Evolutionary conservation across 192 early-diverging fungal species (phyloP), one percentile per base, ranked within the genome.

Genomic region (Coemansia sp.): DNA sequence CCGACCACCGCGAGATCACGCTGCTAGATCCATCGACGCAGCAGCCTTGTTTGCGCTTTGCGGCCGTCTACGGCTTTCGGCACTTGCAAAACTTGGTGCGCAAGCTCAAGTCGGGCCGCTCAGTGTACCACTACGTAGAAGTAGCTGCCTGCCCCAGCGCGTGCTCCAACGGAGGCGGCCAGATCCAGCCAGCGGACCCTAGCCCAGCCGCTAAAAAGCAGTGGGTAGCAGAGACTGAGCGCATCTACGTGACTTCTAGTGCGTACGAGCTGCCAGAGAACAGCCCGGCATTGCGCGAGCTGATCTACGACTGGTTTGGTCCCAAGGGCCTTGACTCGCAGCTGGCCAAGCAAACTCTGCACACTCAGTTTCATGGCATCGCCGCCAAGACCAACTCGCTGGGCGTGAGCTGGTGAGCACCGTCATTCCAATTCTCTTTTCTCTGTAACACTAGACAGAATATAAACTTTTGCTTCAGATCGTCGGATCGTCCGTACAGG

Each of bases 11-110:
- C 32, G 92, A 93, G 65, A 68, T 88, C 56, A 82, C 82, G 22
- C 67, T 88, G 53, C 41, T 80, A 52, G 60, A 76, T 22, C 80
- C 85, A 15, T 40, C 56, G 4, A 76, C 84, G 7, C 58, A 73
- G 1, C 74, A 84, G 63, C 81, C 85, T 1, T 58, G 83, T 10
- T 82, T 99, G 26, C 76, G 79, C 60, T 98, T 99, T 83, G 93
- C 90, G 6, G 74, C 87, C 0, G 89, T 90, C 1, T 97, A 98
- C 74, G 95, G 97, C 8, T 99, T 99, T 83, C 83, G 94, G 11
- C 97, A 99, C 66, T 91, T 99, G 58, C 97, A 99, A 73, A 98
- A 97, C 56, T 76, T 99, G 53, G 93, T 99, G 37, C 87, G 97
- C n/a, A 99, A 98, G 71, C 83, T 95, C 46, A 95, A 95, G 57